phyloP scores from a whole-genome alignment of 495 filamentous ascomycete species.

The Cryomyces minteri region DNA sequence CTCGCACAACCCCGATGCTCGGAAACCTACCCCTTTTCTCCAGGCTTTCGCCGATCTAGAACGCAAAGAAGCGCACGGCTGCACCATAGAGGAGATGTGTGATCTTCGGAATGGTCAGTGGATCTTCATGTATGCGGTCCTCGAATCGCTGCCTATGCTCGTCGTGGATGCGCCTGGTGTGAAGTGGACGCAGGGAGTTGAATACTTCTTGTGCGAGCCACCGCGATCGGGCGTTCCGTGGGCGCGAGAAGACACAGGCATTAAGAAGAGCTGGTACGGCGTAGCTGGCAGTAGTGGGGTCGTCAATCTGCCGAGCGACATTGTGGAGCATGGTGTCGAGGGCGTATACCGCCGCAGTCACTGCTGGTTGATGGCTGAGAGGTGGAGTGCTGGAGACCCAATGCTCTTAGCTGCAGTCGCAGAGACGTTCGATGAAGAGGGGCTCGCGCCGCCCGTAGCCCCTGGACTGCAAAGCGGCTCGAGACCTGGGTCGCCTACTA shows the following conservation, averaged over 20 bases:
- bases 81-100: constrained; percentile 48
- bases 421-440: neutral
- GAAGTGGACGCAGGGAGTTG: constrained; percentile 59
- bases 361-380: constrained; percentile 72
- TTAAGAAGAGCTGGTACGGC: constrained; percentile 61
- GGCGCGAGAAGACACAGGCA: constrained; percentile 51
- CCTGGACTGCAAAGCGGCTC: neutral
- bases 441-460: neutral
- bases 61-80: constrained; percentile 50
- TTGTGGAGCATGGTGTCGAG: constrained; percentile 77
- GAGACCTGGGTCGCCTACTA: neutral
- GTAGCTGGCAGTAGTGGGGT: constrained; percentile 50
- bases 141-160: constrained; percentile 80
- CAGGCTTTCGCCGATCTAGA: constrained; percentile 72
- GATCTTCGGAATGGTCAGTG: constrained; percentile 75
- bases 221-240: constrained; percentile 70
- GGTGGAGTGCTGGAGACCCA: constrained; percentile 34
- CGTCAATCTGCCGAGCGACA: constrained; percentile 61
- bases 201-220: constrained; percentile 93
- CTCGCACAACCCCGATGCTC: constrained; percentile 57
- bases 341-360: constrained; percentile 80
- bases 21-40: constrained; percentile 47
- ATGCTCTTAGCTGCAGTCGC: constrained; percentile 1
- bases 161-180: constrained; percentile 74
- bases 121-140: constrained; percentile 84